Percentiles rank a stretch among this genome's conserved stretches.
phyloP scores from a whole-genome alignment of 148 eudicot genomes.

The Vaccinium darrowii region DNA sequence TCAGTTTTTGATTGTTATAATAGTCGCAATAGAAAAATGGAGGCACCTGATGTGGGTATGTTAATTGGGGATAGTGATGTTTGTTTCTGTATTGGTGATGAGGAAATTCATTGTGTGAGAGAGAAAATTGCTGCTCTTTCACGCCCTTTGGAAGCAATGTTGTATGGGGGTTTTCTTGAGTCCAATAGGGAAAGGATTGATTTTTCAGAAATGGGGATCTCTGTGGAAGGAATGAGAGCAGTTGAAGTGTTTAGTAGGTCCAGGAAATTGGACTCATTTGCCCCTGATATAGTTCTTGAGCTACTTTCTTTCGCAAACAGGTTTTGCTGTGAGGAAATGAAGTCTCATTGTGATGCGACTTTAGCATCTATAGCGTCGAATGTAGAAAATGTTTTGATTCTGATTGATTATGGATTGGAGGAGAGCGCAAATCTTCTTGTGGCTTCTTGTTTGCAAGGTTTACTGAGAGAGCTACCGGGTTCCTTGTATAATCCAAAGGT shows the following conservation, averaged over 20 bases:
- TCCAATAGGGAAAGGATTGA: conserved; percentile 56
- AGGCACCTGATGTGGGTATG: background rate
- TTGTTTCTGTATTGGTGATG: conserved; percentile 50
- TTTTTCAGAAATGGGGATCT: conserved; percentile 54
- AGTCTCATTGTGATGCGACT: conserved; percentile 60
- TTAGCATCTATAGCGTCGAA: conserved; percentile 56
- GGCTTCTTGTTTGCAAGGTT: conserved; percentile 72
- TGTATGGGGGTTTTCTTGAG: conserved; percentile 67
- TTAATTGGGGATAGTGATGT: conserved; percentile 23
- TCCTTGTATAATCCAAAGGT: conserved; percentile 51
- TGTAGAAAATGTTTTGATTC: conserved; percentile 55
- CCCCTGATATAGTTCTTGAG: conserved; percentile 62
- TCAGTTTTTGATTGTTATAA: conserved; percentile 33
- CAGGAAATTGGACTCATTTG: conserved; percentile 43
- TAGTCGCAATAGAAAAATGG: background rate
- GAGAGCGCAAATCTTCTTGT: conserved; percentile 72
- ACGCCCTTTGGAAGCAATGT: conserved; percentile 61
- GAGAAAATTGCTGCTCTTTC: conserved; percentile 58
- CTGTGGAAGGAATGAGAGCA: conserved; percentile 59
- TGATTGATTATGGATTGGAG: conserved; percentile 82
- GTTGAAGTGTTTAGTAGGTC: conserved; percentile 73
- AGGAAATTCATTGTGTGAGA: conserved; percentile 60
- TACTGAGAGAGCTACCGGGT: conserved; percentile 70
- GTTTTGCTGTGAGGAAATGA: conserved; percentile 82
- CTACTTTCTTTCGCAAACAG: conserved; percentile 60